Evolutionary conservation across 1,284 basidiomycete genomes (phyloP), one percentile per base, ranked within the genome.

Genomic region (Ganoderma lucidum): DNA sequence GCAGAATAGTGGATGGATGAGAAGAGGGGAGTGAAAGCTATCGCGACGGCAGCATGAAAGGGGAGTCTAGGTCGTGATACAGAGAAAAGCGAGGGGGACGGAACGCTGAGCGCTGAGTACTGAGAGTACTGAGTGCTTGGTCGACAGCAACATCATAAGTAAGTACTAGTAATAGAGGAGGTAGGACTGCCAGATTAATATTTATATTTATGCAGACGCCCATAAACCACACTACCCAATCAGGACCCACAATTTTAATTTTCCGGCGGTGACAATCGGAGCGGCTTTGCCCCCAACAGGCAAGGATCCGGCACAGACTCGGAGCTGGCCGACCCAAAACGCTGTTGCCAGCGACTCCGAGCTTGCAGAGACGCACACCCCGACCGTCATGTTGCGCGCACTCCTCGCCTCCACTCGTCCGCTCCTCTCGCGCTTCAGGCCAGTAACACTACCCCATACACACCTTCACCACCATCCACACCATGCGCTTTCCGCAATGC

Each of bases 361-460:
- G 42, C 39, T 17, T 60, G 39, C 28, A 48, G 15, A 39, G 35
- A 61, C 32, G 23, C 4, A 42, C 59, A 35, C 42, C 60, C 67
- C 53, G 44, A 58, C 73, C 69, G 74, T 62, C 73, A 93, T 94
- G 91, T 80, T 93, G 53, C 86, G 92, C 74, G 85, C 90, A 60
- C 79, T 94, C 48, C 84, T 93, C 58, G 79, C 84, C 51, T 87
- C 89, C 42, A 86, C 84, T 75, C 82, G 91, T 67, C 88, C 89
- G n/a, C 80, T 91, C 37, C 75, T 90, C 60, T 77, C 83, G 63
- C 88, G 88, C 67, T 73, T 87, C 65, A 85, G 89, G 66, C 73
- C 80, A 15, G 80, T 85, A 51, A 71, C 82, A 44, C 68, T 81
- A 17, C 76, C 81, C 17, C 81, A 80, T 68, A 37, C 77, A 19